Evolutionary conservation across 305 asterid genomes (phyloP).

Genomic region (Andrographis paniculata): DNA sequence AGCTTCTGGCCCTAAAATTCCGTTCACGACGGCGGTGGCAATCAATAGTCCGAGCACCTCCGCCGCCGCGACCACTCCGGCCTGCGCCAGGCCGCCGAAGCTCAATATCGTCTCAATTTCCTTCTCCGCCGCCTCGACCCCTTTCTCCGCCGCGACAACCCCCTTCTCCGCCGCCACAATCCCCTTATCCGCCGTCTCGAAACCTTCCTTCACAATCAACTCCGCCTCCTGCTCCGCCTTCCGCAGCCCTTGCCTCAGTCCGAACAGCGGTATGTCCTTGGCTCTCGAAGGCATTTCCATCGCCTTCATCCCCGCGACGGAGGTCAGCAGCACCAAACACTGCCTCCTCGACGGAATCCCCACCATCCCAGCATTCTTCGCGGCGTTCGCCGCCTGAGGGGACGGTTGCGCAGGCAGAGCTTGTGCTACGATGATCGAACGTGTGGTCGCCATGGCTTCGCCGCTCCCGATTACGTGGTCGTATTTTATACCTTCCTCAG

Average conservation of each 20-base stretch:
- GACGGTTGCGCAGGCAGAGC: constrained; percentile 30
- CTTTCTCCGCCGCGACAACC: constrained; percentile 42
- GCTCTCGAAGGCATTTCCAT: constrained; percentile 57
- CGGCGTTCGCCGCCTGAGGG: constrained; percentile 16
- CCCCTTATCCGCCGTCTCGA: constrained; percentile 72
- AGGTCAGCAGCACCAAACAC: constrained; percentile 48
- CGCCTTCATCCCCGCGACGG: constrained; percentile 47
- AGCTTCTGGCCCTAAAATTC: constrained; percentile 79
- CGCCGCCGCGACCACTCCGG: constrained; percentile 67
- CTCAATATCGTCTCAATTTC: constrained; percentile 40
- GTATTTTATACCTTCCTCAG: constrained; percentile 11
- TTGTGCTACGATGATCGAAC: constrained; percentile 34
- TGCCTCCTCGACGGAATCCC: constrained; percentile 56
- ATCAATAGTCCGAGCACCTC: constrained; percentile 45
- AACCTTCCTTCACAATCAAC: constrained; percentile 67
- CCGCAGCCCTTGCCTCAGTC: constrained; percentile 50
- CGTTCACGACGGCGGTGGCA: constrained; percentile 63
- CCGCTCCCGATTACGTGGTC: constrained; percentile 24
- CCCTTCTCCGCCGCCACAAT: constrained; percentile 58
- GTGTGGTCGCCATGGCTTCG: constrained; percentile 47
- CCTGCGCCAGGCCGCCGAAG: constrained; percentile 67
- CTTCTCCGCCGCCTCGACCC: constrained; percentile 41
- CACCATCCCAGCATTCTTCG: constrained; percentile 19
- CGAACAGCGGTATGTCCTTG: constrained; percentile 70
- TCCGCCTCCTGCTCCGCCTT: constrained; percentile 77